Base-by-base conservation (phyloP, 768 basidiomycete genomes). In the Strobilomyces echinocephalus region DNA sequence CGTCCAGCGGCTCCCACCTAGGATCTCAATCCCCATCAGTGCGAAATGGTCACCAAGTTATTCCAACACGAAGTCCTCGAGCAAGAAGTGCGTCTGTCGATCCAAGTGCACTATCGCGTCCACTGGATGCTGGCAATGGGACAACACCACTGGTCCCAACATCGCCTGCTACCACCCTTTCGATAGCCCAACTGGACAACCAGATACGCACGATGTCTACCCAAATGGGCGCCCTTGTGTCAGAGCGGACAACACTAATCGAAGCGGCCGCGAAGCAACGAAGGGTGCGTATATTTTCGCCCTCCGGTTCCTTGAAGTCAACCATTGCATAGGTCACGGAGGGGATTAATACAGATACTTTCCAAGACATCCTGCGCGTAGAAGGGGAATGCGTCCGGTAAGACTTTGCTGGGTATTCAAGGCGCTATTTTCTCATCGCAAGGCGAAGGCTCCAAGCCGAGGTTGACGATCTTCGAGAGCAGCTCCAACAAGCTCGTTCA, bases 361-460 rank as follows among this genome's bases (percentile, higher is more conserved):
- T 69, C 18, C 63, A 53, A 53, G 59, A 62, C n/a, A 24, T 69
- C 39, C 40, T 69, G 43, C 51, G 55, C 5, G 58, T 72, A 4
- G 71, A 74, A 56, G 61, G 60, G 3, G 74, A 74, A 58, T 74
- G 75, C 31, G 51, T 71, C 35, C 59, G 63, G 74, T 76, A 55
- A 57, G 67, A 36, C 10, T 5, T 38, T 11, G 5, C 39, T 24
- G 24, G 14, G 9, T 30, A n/a, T 30, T 52, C 3, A 18, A 30
- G 11, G 3, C 1, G 0, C 16, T 9, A 28, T 36, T 24, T n/a
- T 39, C 38, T 48, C 26, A 49, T 38, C 10, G 34, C 8, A 15
- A 33, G 10, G n/a, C 4, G 4, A 16, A 76, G 75, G 33, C 62
- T 76, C 18, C 63, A 68, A 10, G 60, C 68, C 28, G 60, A 63